These are phyloP conservation scores for Xylariaceae sp. DNA, from an alignment of 2,329 filamentous ascomycete genomes.

Conservation along the genomic window DNA sequence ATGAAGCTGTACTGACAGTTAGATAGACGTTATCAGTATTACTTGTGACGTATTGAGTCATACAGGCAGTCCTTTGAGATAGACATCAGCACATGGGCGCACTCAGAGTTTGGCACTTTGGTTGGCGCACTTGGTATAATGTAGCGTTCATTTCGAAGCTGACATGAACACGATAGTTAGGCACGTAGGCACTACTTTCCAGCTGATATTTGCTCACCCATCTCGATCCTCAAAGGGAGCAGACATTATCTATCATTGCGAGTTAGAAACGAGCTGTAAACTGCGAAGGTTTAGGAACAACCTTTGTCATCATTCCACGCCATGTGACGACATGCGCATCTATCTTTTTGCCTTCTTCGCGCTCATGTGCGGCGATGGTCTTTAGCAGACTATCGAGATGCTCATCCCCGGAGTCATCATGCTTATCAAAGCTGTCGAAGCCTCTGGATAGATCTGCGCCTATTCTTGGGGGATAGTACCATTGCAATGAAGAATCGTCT, in stretches of 20 bases:
- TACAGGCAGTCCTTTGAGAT: conserved; percentile 52
- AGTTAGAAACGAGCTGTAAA: conserved; percentile 9
- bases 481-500: conserved; percentile 77
- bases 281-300: conserved; percentile 33
- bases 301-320: conserved; percentile 99
- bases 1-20: conserved; percentile 63
- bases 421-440: conserved; percentile 77
- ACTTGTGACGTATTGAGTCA: conserved; percentile 19
- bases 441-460: conserved; percentile 74
- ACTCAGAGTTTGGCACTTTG: conserved; percentile 1
- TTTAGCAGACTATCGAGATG: conserved; percentile 82
- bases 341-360: conserved; percentile 62
- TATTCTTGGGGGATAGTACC: conserved; percentile 78
- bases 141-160: conserved; percentile 98
- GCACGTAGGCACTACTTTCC: neutral
- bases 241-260: conserved; percentile 68
- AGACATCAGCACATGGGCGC: conserved; percentile 16
- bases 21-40: conserved; percentile 5
- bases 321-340: conserved; percentile 85
- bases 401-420: conserved; percentile 79
- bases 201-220: conserved; percentile 50
- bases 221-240: conserved; percentile 79
- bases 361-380: conserved; percentile 72
- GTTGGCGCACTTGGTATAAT: conserved; percentile 70
- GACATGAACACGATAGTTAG: conserved; percentile 1